These are phyloP conservation scores for Leptographium galeiforme DNA, from an alignment of 2,329 filamentous ascomycete genomes.

Conservation along the genomic window DNA sequence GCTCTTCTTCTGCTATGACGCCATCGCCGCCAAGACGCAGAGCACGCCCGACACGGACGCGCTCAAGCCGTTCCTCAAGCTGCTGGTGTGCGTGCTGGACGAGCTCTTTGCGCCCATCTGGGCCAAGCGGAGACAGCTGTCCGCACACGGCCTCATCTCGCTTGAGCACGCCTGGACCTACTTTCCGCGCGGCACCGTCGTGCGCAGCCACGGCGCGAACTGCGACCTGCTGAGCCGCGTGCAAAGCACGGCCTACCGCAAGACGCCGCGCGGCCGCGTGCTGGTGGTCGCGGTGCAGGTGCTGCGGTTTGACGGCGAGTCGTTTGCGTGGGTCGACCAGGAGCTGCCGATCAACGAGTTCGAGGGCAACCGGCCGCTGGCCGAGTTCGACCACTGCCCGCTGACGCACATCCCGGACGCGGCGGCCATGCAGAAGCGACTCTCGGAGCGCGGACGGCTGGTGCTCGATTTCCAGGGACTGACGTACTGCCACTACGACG, in stretches of 20 bases:
- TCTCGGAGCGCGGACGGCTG: slow-evolving; percentile 22
- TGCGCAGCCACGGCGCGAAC: slow-evolving; percentile 25
- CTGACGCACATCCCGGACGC: slow-evolving; percentile 19
- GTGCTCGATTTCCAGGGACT: slow-evolving; percentile 29
- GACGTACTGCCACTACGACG: slow-evolving; percentile 26
- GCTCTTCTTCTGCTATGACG: slow-evolving; percentile 31
- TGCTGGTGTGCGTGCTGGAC: slow-evolving; percentile 26
- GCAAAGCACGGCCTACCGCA: slow-evolving; percentile 18
- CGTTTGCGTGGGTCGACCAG: slow-evolving; percentile 26
- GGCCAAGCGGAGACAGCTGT: slow-evolving; percentile 22
- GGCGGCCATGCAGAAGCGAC: slow-evolving; percentile 16
- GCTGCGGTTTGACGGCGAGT: slow-evolving; percentile 25
- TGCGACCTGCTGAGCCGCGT: slow-evolving; percentile 28
- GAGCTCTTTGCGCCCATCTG: slow-evolving; percentile 28
- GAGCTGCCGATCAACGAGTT: slow-evolving; percentile 20
- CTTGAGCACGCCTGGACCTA: slow-evolving; percentile 30
- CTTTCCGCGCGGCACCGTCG: slow-evolving; percentile 24
- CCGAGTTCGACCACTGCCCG: slow-evolving; percentile 25
- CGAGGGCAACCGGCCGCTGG: slow-evolving; percentile 25
- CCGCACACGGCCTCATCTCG: slow-evolving; percentile 23
- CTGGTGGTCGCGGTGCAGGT: slow-evolving; percentile 20
- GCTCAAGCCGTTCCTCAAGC: slow-evolving; percentile 23
- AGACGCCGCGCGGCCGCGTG: background rate
- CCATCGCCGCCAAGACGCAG: slow-evolving; percentile 21
- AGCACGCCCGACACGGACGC: slow-evolving; percentile 14